Percentiles rank a stretch among this genome's conserved stretches.
These are phyloP conservation scores for Hymenoscyphus repandus DNA, from an alignment of 2,329 filamentous ascomycete genomes.

Conservation along the genomic window DNA sequence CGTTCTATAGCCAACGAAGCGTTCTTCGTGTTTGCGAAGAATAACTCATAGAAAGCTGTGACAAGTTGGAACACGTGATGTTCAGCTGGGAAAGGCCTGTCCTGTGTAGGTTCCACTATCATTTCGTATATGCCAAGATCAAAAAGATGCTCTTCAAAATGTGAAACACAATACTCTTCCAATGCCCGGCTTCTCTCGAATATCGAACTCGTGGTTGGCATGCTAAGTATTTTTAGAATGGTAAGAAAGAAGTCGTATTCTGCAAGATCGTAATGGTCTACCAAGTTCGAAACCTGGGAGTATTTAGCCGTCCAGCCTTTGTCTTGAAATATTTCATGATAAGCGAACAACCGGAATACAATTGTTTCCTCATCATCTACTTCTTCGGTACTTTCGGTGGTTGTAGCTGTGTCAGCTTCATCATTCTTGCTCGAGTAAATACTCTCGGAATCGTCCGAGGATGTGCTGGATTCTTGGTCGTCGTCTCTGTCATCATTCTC, in stretches of 20 bases:
- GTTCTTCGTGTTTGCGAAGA: no score
- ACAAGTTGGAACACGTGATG: no score
- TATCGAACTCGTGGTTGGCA: background rate
- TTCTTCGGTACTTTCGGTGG: no score
- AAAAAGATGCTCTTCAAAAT: background rate
- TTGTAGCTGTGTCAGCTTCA: no score
- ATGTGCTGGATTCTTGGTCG: no score
- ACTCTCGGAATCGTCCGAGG: no score
- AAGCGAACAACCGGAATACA: background rate
- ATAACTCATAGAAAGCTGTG: no score
- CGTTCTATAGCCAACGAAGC: no score
- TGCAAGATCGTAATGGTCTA: background rate
- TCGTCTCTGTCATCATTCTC: background rate
- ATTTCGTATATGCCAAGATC: background rate
- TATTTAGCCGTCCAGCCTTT: background rate
- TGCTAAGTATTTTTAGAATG: background rate
- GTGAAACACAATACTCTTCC: background rate
- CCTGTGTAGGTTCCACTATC: background rate
- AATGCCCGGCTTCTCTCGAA: background rate
- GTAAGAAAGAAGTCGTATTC: background rate
- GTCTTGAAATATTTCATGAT: background rate
- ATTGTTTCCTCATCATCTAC: no score
- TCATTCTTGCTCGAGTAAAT: no score
- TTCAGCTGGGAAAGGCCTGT: background rate
- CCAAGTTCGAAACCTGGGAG: background rate